These are phyloP conservation scores for Neurospora discreta DNA, from an alignment of 495 filamentous ascomycete genomes.

Conservation along the genomic window DNA sequence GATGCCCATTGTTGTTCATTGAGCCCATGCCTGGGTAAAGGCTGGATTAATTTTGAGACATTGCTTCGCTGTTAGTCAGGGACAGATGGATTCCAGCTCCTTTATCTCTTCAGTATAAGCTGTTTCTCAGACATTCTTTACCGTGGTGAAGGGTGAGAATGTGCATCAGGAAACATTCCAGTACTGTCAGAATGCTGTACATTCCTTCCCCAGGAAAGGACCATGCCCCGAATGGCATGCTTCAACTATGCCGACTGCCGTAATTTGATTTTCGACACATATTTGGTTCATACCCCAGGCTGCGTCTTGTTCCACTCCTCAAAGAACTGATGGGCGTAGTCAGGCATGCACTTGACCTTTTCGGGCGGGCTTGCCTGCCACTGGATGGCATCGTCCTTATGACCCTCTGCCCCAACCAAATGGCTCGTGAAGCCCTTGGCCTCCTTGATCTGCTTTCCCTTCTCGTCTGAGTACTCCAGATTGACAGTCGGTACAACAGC, in stretches of 20 bases:
- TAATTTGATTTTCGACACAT: neutral
- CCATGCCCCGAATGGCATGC: neutral
- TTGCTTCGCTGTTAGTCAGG: neutral
- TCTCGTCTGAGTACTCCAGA: constrained; percentile 31
- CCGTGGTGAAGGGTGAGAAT: neutral
- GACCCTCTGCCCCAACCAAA: constrained; percentile 7
- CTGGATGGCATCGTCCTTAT: constrained; percentile 4
- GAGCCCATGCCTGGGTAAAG: neutral
- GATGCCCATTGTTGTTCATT: neutral
- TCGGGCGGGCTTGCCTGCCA: constrained; percentile 15
- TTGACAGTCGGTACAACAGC: constrained; percentile 40
- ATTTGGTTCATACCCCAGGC: neutral
- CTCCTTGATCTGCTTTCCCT: constrained; percentile 27
- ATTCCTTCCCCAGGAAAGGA: neutral
- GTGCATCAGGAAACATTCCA: neutral
- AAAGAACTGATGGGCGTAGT: constrained; percentile 13
- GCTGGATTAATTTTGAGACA: neutral
- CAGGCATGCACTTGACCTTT: constrained; percentile 15
- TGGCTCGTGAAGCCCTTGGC: constrained; percentile 29
- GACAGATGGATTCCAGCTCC: neutral
- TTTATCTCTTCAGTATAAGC: neutral
- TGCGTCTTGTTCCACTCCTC: constrained; percentile 17
- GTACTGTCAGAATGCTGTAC: neutral
- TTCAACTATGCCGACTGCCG: neutral
- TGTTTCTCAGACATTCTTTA: neutral